These are phyloP conservation scores for Striga asiatica DNA, from an alignment of 257 asterid genomes.

Conservation along the genomic window DNA sequence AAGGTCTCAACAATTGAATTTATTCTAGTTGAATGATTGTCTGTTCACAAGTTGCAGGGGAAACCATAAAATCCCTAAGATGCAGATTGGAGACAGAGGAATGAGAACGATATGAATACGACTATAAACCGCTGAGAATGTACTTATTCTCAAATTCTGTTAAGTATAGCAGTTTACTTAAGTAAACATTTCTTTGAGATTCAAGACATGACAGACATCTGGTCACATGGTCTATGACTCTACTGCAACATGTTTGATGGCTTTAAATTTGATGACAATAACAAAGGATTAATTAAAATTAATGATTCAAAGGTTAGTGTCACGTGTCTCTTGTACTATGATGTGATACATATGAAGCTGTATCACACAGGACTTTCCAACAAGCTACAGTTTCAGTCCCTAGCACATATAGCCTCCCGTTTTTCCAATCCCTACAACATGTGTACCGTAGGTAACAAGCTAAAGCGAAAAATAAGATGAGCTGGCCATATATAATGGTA, in stretches of 20 bases:
- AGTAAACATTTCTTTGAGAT: not conserved
- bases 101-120: slow-evolving; percentile 8
- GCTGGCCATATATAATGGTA: not conserved
- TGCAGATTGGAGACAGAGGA: slow-evolving; percentile 4
- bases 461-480: not conserved
- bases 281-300: not conserved
- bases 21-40: slow-evolving; percentile 7
- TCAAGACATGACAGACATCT: not conserved
- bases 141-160: not conserved
- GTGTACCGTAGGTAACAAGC: not conserved
- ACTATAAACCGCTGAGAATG: not conserved
- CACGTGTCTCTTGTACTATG: not conserved
- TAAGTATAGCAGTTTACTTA: not conserved
- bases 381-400: not conserved
- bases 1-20: slow-evolving; percentile 2
- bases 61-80: not conserved
- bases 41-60: not conserved
- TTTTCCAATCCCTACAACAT: too few species aligned
- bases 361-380: not conserved
- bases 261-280: not conserved
- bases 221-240: not conserved
- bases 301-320: not conserved
- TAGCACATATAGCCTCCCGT: too few species aligned
- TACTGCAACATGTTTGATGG: slow-evolving; percentile 1
- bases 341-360: not conserved